phyloP scores from a whole-genome alignment of 768 basidiomycete species.

The Rhodotorula taiwanensis region DNA sequence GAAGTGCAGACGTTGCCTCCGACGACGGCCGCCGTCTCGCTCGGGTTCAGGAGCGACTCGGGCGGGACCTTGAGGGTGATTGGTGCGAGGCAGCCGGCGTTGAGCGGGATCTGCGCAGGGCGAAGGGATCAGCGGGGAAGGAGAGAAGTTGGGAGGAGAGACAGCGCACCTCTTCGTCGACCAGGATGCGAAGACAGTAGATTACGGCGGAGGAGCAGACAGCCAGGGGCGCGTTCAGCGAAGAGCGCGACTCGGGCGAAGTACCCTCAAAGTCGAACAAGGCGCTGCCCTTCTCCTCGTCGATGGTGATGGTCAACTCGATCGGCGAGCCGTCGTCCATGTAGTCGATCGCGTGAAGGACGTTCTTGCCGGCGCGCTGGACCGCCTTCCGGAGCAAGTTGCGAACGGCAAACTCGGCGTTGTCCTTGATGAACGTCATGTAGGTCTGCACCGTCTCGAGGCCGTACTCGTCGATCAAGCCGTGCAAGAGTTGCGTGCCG shows the following conservation, averaged over 20 bases:
- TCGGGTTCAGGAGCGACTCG: constrained; percentile 72
- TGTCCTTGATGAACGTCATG: constrained; percentile 63
- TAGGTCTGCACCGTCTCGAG: constrained; percentile 66
- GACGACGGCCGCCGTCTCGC: constrained; percentile 80
- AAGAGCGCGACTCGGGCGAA: constrained; percentile 54
- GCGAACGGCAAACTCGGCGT: constrained; percentile 81
- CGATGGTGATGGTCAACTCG: constrained; percentile 65
- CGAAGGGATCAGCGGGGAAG: too few species aligned
- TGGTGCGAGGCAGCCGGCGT: constrained; percentile 73
- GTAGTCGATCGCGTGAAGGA: constrained; percentile 69
- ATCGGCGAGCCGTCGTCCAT: constrained; percentile 75
- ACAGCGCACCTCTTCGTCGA: constrained; percentile 27
- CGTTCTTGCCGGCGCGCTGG: constrained; percentile 59
- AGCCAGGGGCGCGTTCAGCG: constrained; percentile 75
- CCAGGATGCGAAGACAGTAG: constrained; percentile 41
- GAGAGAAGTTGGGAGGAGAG: constrained; percentile 38
- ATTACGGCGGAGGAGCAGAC: constrained; percentile 75
- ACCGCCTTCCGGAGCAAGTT: constrained; percentile 69
- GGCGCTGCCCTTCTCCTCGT: constrained; percentile 66
- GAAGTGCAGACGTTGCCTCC: constrained; percentile 87
- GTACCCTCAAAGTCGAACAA: constrained; percentile 65
- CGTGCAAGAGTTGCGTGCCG: constrained; percentile 45
- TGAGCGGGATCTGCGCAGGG: constrained; percentile 67
- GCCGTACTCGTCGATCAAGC: constrained; percentile 72
- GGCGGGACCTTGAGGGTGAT: constrained; percentile 59